Evolutionary conservation across 2,329 filamentous ascomycete genomes (phyloP), one percentile per base, ranked within the genome.

Genomic region (Pseudogymnoascus sp.): DNA sequence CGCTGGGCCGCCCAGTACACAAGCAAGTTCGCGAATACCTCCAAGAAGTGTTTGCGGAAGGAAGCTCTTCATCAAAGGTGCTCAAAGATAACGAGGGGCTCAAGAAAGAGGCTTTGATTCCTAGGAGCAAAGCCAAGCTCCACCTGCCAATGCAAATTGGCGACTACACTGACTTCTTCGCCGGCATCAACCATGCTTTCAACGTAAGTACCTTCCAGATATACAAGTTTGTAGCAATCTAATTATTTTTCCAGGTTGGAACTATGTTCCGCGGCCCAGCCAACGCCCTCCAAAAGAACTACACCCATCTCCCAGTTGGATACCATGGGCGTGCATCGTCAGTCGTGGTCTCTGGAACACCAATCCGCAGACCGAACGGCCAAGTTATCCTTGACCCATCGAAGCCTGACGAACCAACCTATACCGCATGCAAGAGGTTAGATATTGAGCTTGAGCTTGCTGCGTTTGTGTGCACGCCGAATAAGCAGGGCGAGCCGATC

Each of bases 91-190:
- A 92, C 69, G 71, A 73, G 1, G 68, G 74, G 0, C 74, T 89
- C 15, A 82, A 84, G 63, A 76, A 82, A 62, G 75, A 79, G 60
- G 83, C 80, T 0, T 73, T 93, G 10, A 64, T 91, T 3, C 82
- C 80, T 0, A 79, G 85, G 58, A 76, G 78, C 4, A 76, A 84
- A 18, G 82, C 87, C 58, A 82, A 79, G 65, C 86, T 82, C 70
- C 87, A 92, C 69, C 70, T 93, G 6, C 90, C 90, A 1, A 86
- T 94, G 83, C 79, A 80, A 61, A 90, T 93, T 67, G 87, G 88
- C 27, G 89, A 93, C 72, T 94, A 93, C 73, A 90, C 89, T 1
- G 90, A 94, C 74, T 94, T 94, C 77, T 94, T 90, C 71, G 89
- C 87, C 8, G 90, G 90, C 12, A 77, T 87, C 66, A 87, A 92